These are phyloP conservation scores for Naematelia encephala DNA, from an alignment of 768 basidiomycete species.

Conservation along the genomic window DNA sequence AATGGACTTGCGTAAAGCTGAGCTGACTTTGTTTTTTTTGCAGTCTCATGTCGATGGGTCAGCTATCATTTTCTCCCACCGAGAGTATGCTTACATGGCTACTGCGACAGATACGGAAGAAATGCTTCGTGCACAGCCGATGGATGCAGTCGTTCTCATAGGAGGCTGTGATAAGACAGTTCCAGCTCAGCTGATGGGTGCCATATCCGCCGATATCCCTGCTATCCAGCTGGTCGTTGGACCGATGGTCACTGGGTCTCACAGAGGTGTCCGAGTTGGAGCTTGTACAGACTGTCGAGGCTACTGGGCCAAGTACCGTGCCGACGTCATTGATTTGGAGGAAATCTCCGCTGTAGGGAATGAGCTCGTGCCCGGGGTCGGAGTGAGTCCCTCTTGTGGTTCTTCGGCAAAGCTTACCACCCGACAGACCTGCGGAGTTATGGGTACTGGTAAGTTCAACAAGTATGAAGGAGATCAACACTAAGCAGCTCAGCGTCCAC, in stretches of 20 bases:
- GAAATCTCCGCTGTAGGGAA: conserved; percentile 35
- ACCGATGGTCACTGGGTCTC: conserved; percentile 38
- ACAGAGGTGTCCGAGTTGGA: conserved; percentile 32
- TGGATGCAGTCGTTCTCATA: conserved; percentile 39
- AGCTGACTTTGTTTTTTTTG: too few relatives aligned
- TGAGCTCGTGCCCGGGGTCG: conserved; percentile 35
- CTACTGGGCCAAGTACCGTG: conserved; percentile 37
- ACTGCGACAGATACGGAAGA: conserved; percentile 41
- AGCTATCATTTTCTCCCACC: too few relatives aligned
- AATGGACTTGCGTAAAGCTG: too few relatives aligned
- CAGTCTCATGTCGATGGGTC: conserved; percentile 40
- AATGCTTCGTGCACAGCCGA: conserved; percentile 40
- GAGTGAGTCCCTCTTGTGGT: conserved; percentile 24
- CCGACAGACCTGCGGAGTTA: conserved; percentile 41
- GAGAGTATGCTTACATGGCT: too few relatives aligned
- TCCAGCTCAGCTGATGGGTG: conserved; percentile 45
- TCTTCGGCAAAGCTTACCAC: not conserved
- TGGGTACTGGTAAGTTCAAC: conserved; percentile 22
- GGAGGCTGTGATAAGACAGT: conserved; percentile 44
- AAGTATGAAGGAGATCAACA: too few relatives aligned
- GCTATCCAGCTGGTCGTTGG: conserved; percentile 38
- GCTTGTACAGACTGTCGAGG: conserved; percentile 44
- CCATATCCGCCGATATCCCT: conserved; percentile 35
- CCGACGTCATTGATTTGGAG: conserved; percentile 39
- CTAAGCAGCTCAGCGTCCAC: conserved; percentile 36